These are phyloP conservation scores for Collybia sordida DNA, from an alignment of 768 basidiomycete genomes.

Conservation along the genomic window DNA sequence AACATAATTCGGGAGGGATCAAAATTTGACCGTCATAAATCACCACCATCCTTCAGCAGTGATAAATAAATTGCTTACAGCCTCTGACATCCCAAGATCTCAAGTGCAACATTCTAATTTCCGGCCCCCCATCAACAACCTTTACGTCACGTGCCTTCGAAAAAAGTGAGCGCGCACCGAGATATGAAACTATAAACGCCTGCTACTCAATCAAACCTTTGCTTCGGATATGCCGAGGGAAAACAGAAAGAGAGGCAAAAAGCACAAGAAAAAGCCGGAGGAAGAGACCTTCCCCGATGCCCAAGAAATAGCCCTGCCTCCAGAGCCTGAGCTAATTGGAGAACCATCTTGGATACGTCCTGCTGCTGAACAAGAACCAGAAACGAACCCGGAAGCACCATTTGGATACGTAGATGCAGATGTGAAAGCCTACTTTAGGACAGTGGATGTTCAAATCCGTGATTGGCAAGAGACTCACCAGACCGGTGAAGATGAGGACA, in stretches of 20 bases:
- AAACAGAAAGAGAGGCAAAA: constrained; percentile 5
- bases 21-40: too few species aligned
- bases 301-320: background rate
- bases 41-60: too few species aligned
- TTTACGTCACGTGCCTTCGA: too few species aligned
- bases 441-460: constrained; percentile 83
- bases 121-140: too few species aligned
- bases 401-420: constrained; percentile 90
- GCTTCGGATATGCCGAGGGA: background rate
- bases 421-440: constrained; percentile 90
- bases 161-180: too few species aligned
- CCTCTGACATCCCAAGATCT: too few species aligned
- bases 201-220: too few species aligned
- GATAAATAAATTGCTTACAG: too few species aligned
- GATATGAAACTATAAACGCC: too few species aligned
- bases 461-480: constrained; percentile 73
- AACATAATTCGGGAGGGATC: too few species aligned
- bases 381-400: constrained; percentile 66
- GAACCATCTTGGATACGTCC: constrained; percentile 75
- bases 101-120: too few species aligned
- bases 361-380: constrained; percentile 30
- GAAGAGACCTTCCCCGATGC: background rate
- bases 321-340: constrained; percentile 19
- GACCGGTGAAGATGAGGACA: constrained; percentile 42
- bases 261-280: constrained; percentile 2